Evolutionary conservation across 169 alveolate genomes (phyloP).

Genomic region (Plasmodium sp.): DNA sequence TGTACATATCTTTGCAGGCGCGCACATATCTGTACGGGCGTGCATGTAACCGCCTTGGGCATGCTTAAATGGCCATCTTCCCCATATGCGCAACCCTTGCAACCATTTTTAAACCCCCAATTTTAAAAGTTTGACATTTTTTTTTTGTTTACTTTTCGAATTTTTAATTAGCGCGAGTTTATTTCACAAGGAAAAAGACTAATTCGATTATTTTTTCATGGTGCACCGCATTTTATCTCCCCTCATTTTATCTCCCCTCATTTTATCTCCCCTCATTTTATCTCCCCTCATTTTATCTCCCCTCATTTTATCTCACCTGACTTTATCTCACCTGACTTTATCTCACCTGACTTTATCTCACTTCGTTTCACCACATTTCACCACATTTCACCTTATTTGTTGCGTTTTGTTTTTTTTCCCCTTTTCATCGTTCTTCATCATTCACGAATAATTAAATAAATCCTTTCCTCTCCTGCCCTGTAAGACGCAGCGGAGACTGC

Average conservation of each 20-base stretch:
- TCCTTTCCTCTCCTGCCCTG: not conserved
- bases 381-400: not conserved
- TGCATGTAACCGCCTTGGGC: not conserved
- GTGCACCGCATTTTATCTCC: not conserved
- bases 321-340: not conserved
- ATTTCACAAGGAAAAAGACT: not conserved
- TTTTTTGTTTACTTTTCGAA: not conserved
- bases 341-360: too few species aligned
- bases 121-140: constrained; percentile 10
- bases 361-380: not conserved
- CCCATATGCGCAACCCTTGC: not conserved
- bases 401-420: not conserved
- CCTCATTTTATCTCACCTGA: not conserved
- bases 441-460: not conserved
- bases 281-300: too few species aligned
- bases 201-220: not conserved
- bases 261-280: not conserved
- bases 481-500: not conserved
- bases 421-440: not conserved
- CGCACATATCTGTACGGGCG: not conserved
- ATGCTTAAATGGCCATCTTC: not conserved
- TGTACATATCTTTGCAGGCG: not conserved
- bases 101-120: not conserved
- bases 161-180: constrained; percentile 1
- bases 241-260: not conserved